phyloP scores from a whole-genome alignment of 345 rosid species.

The Eucalyptus shirleyi region DNA sequence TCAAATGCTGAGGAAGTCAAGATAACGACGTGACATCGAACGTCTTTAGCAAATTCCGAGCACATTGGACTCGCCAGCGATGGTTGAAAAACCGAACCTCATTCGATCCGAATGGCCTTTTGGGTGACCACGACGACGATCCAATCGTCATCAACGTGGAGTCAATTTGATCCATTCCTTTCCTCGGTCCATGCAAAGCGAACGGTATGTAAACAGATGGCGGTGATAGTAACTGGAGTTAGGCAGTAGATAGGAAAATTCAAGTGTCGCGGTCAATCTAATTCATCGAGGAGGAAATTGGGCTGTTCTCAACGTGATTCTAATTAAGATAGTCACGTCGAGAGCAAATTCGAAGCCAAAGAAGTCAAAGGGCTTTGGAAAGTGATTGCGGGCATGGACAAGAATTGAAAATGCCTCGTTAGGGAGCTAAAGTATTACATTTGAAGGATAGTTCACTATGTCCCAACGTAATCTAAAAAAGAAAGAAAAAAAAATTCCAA shows the following conservation, averaged over 20 bases:
- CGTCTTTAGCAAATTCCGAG: background rate
- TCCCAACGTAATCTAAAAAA: too few species aligned
- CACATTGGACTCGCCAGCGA: background rate
- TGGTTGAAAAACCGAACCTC: background rate
- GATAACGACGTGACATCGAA: background rate
- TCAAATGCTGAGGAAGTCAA: background rate
- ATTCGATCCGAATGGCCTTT: background rate
- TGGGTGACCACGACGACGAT: background rate
- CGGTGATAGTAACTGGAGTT: background rate
- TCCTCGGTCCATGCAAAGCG: background rate
- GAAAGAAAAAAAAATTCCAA: too few species aligned
- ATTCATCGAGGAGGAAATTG: background rate
- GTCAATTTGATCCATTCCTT: background rate
- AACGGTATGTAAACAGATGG: background rate
- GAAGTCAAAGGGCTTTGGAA: background rate
- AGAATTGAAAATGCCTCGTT: background rate
- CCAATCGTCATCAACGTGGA: background rate
- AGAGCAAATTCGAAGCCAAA: background rate
- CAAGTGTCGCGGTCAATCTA: background rate
- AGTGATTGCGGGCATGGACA: background rate
- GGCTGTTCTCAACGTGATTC: background rate
- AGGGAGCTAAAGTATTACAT: accelerated
- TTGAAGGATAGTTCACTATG: background rate
- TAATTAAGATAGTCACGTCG: background rate
- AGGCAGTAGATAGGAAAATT: background rate